Conservation (phyloP, 2,329 filamentous ascomycete species). For the Colletotrichum melonis region DNA sequence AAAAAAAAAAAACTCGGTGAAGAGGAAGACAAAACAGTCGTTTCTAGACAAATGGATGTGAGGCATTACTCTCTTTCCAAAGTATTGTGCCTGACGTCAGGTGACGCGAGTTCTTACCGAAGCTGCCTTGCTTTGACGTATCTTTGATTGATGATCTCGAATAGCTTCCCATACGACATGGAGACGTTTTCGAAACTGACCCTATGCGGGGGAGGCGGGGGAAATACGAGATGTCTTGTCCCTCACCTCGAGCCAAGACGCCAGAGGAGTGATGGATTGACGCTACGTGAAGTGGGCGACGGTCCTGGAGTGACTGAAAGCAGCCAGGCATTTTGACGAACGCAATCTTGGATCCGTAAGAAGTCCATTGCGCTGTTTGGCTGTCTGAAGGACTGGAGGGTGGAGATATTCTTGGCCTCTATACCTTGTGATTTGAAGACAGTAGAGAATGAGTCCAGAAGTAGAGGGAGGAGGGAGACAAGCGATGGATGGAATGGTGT, state of each 20-base stretch:
- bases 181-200: background rate
- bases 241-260: conserved; percentile 11
- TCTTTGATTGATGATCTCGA: background rate
- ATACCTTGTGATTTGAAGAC: too few relatives aligned
- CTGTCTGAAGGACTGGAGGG: too few relatives aligned
- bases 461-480: too few relatives aligned
- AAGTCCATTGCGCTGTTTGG: too few relatives aligned
- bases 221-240: background rate
- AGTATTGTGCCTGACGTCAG: conserved; percentile 3
- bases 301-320: background rate
- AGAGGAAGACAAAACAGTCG: conserved; percentile 8
- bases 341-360: too few relatives aligned
- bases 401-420: too few relatives aligned
- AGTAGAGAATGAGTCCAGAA: too few relatives aligned
- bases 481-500: too few relatives aligned
- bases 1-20: background rate
- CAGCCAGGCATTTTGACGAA: background rate
- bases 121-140: background rate
- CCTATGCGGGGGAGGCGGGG: background rate
- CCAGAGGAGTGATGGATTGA: background rate
- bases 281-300: background rate
- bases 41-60: conserved; percentile 22
- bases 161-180: background rate
- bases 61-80: conserved; percentile 3
- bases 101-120: background rate